These are phyloP conservation scores for Salix viminalis DNA, from an alignment of 345 rosid species.

Conservation along the genomic window DNA sequence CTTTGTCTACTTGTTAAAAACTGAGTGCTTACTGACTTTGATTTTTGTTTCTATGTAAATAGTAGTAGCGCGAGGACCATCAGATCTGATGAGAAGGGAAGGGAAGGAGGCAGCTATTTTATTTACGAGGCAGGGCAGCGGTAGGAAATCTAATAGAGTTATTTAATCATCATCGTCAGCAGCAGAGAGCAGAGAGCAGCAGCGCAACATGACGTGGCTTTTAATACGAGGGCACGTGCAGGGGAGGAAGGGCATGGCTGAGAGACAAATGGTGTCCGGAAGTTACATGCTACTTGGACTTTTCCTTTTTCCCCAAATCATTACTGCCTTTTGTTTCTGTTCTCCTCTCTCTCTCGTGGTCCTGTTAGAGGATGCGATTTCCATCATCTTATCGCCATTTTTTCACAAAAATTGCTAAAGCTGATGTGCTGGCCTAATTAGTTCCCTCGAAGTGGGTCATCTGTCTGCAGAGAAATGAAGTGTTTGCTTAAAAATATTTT, in stretches of 20 bases:
- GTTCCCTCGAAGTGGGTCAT: too few species aligned
- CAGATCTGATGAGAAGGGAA: constrained; percentile 25
- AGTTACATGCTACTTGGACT: constrained; percentile 13
- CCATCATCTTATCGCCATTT: too few species aligned
- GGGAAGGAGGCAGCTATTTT: not conserved
- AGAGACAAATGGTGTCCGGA: constrained; percentile 29
- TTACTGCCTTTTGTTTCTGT: not conserved
- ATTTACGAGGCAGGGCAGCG: not conserved
- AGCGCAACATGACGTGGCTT: constrained; percentile 28
- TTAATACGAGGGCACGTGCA: constrained; percentile 42
- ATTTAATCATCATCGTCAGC: not conserved
- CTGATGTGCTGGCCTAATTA: too few species aligned
- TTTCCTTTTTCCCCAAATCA: not conserved
- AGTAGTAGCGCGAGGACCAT: constrained; percentile 7
- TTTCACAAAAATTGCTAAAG: too few species aligned
- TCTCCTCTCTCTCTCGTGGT: not conserved
- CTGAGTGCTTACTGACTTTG: not conserved
- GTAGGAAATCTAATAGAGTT: not conserved
- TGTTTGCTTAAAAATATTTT: too few species aligned
- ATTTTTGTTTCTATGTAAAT: not conserved
- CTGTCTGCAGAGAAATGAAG: too few species aligned
- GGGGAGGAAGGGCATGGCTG: constrained; percentile 10
- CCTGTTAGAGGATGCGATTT: too few species aligned
- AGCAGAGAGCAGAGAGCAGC: constrained; percentile 2
- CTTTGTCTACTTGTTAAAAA: not conserved